These are phyloP conservation scores for Amaranthus hypochondriacus DNA, from an alignment of 148 eudicot species.

Conservation along the genomic window DNA sequence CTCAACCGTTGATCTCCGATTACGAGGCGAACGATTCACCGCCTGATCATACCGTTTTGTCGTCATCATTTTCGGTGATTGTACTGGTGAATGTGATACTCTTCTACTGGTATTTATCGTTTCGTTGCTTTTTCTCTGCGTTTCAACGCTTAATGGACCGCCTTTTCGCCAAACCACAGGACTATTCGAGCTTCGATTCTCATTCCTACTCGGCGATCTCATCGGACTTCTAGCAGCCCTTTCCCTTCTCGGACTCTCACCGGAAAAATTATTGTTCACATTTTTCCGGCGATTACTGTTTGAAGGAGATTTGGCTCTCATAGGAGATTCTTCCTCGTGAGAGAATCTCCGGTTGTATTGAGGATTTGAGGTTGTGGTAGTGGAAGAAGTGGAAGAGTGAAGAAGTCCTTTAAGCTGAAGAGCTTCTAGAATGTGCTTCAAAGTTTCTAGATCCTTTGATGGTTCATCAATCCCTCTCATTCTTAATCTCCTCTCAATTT, in stretches of 20 bases:
- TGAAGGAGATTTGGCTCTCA: conserved; percentile 37
- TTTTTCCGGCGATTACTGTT: conserved; percentile 27
- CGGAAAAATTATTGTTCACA: conserved; percentile 13
- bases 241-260: conserved; percentile 46
- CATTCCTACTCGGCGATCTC: conserved; percentile 43
- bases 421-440: conserved; percentile 85
- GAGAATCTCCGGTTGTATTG: conserved; percentile 34
- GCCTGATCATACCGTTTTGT: conserved; percentile 34
- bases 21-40: too few species aligned
- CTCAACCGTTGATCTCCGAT: too few species aligned
- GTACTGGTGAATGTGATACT: conserved; percentile 33
- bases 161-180: conserved; percentile 42
- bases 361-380: not conserved
- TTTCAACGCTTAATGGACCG: conserved; percentile 38
- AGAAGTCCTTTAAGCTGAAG: conserved; percentile 84
- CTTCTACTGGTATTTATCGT: conserved; percentile 24
- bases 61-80: conserved; percentile 47
- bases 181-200: conserved; percentile 34
- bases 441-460: conserved; percentile 64
- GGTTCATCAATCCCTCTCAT: conserved; percentile 83
- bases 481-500: conserved; percentile 59
- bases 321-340: conserved; percentile 44
- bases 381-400: conserved; percentile 45
- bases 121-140: conserved; percentile 35
- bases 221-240: conserved; percentile 28